Percentiles rank a stretch among this genome's conserved stretches.
phyloP scores from a whole-genome alignment of 1,284 basidiomycete species.

The Erythrobasidium hasegawianum region DNA sequence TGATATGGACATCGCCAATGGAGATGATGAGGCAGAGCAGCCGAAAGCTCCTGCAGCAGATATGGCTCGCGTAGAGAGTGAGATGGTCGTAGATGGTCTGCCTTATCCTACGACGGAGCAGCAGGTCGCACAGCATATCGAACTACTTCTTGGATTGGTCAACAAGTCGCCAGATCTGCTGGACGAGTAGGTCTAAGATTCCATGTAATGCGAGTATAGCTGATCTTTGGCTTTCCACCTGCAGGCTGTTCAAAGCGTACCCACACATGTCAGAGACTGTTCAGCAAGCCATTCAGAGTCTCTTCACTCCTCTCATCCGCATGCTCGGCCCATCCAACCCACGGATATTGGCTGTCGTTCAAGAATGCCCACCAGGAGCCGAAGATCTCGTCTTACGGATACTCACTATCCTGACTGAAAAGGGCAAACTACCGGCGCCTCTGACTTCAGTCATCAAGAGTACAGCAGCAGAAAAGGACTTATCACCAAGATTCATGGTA shows the following conservation, averaged over 20 bases:
- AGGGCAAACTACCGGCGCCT: slow-evolving; percentile 61
- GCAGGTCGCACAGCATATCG: slow-evolving; percentile 83
- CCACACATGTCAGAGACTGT: slow-evolving; percentile 75
- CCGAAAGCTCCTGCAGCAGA: slow-evolving; percentile 2
- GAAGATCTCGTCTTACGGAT: slow-evolving; percentile 84
- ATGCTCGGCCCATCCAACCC: slow-evolving; percentile 80
- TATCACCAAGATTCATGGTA: slow-evolving; percentile 88
- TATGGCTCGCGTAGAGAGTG: slow-evolving; percentile 39
- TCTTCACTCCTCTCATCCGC: slow-evolving; percentile 84
- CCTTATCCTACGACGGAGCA: slow-evolving; percentile 52
- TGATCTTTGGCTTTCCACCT: slow-evolving; percentile 5
- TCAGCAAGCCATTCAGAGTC: slow-evolving; percentile 75
- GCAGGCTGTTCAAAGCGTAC: slow-evolving; percentile 81
- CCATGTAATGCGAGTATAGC: no score
- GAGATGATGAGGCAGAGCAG: slow-evolving; percentile 67
- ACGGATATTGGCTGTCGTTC: slow-evolving; percentile 78
- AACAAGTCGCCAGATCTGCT: slow-evolving; percentile 83
- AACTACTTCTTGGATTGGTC: slow-evolving; percentile 81
- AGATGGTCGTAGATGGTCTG: slow-evolving; percentile 37
- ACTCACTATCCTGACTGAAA: slow-evolving; percentile 84
- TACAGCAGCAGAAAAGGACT: slow-evolving; percentile 59
- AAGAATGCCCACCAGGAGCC: slow-evolving; percentile 78
- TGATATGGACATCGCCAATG: slow-evolving; percentile 49
- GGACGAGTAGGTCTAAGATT: slow-evolving; percentile 70
- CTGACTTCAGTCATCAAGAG: slow-evolving; percentile 33